These are phyloP conservation scores for Chaetomium sp. DNA, from an alignment of 2,329 filamentous ascomycete species.

Conservation along the genomic window DNA sequence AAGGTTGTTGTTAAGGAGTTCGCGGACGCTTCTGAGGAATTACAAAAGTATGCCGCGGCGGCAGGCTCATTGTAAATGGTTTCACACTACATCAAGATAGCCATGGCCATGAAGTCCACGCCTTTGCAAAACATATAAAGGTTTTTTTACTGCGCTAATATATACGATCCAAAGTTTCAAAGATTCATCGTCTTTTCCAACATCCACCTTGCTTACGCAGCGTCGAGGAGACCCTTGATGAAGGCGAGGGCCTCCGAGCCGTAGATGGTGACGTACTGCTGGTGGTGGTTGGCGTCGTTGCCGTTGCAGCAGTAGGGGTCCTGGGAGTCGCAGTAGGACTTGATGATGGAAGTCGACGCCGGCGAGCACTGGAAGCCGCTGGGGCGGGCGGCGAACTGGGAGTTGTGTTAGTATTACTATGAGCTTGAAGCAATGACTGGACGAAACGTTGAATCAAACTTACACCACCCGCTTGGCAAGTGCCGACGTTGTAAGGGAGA, in stretches of 20 bases:
- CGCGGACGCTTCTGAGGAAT: conserved; percentile 20
- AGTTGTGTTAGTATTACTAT: not conserved
- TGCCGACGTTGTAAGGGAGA: conserved; percentile 54
- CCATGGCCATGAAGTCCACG: too few species aligned
- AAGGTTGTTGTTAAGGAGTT: conserved; percentile 31
- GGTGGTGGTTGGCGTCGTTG: conserved; percentile 52
- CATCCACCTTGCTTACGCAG: conserved; percentile 7
- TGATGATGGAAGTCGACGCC: conserved; percentile 43
- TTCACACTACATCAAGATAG: too few species aligned
- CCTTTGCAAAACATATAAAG: too few species aligned
- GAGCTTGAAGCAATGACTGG: too few species aligned
- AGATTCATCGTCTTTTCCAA: not conserved
- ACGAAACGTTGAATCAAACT: too few species aligned
- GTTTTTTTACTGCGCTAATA: not conserved
- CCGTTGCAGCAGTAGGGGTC: conserved; percentile 64
- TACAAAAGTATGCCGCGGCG: conserved; percentile 16
- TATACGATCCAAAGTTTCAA: not conserved
- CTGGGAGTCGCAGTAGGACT: conserved; percentile 58
- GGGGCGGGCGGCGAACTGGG: conserved; percentile 54
- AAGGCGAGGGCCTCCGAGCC: conserved; percentile 53
- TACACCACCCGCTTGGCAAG: conserved; percentile 51
- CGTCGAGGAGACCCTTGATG: conserved; percentile 38
- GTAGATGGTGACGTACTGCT: conserved; percentile 58
- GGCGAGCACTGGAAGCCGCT: conserved; percentile 51
- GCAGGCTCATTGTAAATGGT: not conserved